Percentiles rank a stretch among this genome's conserved stretches.
Conservation (phyloP, 306 rosid species). For the Dalbergia cochinchinensis region DNA sequence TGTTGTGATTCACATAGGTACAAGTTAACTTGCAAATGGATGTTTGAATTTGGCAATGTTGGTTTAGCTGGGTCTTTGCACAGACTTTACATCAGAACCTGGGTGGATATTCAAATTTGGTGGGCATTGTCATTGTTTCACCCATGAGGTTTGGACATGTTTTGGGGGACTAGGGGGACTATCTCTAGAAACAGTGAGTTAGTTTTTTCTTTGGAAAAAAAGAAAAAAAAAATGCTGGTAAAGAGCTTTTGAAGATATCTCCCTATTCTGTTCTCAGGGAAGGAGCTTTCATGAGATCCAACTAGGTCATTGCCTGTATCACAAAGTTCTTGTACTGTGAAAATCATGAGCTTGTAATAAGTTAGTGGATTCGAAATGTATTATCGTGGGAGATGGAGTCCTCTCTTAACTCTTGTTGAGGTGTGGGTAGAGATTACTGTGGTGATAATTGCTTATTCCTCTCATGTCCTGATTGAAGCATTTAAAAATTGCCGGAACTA, state of each 20-base stretch:
- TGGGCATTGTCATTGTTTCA: neutral
- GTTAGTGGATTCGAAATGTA: neutral
- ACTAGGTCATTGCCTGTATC: neutral
- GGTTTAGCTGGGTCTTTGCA: neutral
- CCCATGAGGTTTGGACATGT: neutral
- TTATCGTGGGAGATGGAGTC: conserved; percentile 9
- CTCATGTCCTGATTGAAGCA: conserved; percentile 22
- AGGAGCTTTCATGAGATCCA: conserved; percentile 23
- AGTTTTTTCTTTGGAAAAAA: neutral
- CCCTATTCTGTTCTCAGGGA: neutral
- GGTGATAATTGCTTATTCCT: conserved; percentile 12
- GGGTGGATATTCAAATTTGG: conserved; percentile 9
- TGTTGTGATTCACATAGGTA: neutral
- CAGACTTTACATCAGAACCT: neutral
- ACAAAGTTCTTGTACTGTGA: conserved; percentile 14
- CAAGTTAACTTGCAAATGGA: neutral
- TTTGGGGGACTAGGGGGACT: conserved; percentile 37
- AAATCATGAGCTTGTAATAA: conserved; percentile 11
- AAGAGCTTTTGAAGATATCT: conserved; percentile 22
- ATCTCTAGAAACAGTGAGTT: conserved; percentile 3
- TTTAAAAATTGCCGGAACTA: conserved; percentile 40
- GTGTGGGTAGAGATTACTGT: neutral
- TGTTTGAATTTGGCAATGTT: conserved; percentile 5
- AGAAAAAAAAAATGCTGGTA: too few species aligned
- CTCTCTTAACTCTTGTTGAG: conserved; percentile 25